Percentiles rank a stretch among this genome's conserved stretches.
phyloP scores from a whole-genome alignment of 306 rosid genomes.

The Begonia fuchsioides region DNA sequence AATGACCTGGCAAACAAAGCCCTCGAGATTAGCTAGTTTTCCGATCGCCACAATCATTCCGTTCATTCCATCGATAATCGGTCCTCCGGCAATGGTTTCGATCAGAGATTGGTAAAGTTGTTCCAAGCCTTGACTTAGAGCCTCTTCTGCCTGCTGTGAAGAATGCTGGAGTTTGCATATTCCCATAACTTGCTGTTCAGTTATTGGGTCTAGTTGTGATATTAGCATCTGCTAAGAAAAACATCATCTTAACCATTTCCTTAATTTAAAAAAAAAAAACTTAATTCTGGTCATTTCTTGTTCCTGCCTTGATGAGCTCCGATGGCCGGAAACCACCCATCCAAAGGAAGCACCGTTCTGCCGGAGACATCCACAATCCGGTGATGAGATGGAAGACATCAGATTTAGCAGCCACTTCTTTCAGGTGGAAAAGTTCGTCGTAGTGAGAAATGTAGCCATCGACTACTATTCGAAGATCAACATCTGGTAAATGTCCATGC shows the following conservation, averaged over 20 bases:
- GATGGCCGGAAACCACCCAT: constrained; percentile 90
- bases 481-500: constrained; percentile 44
- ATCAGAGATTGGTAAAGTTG: constrained; percentile 68
- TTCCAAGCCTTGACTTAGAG: constrained; percentile 67
- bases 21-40: constrained; percentile 67
- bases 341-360: constrained; percentile 91
- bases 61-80: constrained; percentile 43
- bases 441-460: constrained; percentile 58
- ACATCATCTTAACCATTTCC: not conserved
- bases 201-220: constrained; percentile 71
- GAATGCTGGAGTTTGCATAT: constrained; percentile 49
- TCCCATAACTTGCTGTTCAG: constrained; percentile 71
- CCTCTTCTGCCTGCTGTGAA: constrained; percentile 74
- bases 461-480: constrained; percentile 38
- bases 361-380: constrained; percentile 74
- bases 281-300: not conserved
- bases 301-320: constrained; percentile 55
- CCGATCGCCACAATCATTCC: constrained; percentile 69
- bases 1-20: constrained; percentile 67
- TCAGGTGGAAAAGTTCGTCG: constrained; percentile 60
- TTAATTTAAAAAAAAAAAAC: not conserved
- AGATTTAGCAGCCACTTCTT: constrained; percentile 52
- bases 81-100: constrained; percentile 47
- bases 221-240: constrained; percentile 34
- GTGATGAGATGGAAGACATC: constrained; percentile 78